These are phyloP conservation scores for Fusarium gaditjirri DNA, from an alignment of 2,329 filamentous ascomycete species.

Conservation along the genomic window DNA sequence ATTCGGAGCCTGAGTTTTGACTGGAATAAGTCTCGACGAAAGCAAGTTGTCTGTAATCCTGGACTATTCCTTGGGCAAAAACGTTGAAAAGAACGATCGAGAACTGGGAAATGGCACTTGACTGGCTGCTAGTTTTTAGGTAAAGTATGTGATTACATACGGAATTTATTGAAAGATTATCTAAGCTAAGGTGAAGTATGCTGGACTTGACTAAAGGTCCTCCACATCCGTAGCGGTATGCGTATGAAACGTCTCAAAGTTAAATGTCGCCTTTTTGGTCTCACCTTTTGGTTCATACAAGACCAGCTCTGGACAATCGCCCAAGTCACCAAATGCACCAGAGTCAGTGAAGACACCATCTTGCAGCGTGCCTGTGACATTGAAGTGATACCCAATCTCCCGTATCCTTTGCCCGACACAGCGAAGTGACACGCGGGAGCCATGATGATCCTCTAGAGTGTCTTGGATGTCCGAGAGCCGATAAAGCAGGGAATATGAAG, in stretches of 20 bases:
- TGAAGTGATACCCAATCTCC: conserved; percentile 20
- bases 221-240: conserved; percentile 23
- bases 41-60: accelerated
- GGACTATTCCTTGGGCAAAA: accelerated
- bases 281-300: conserved; percentile 27
- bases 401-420: conserved; percentile 7
- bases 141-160: not conserved
- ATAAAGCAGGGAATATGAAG: conserved; percentile 21
- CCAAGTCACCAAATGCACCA: not conserved
- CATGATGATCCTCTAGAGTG: conserved; percentile 6
- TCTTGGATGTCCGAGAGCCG: conserved; percentile 13
- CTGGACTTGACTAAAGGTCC: not conserved
- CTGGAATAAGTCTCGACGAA: accelerated
- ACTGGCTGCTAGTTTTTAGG: not conserved
- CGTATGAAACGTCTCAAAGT: conserved; percentile 26
- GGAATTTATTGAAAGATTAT: conserved; percentile 9
- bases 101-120: not conserved
- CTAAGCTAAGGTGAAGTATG: not conserved
- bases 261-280: conserved; percentile 20
- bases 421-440: conserved; percentile 12
- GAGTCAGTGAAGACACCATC: conserved; percentile 6
- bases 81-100: not conserved
- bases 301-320: conserved; percentile 4
- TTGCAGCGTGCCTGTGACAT: conserved; percentile 17
- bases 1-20: accelerated